Conservation (phyloP, 1,139 yeast species). For the Eremothecium sinecaudum region DNA sequence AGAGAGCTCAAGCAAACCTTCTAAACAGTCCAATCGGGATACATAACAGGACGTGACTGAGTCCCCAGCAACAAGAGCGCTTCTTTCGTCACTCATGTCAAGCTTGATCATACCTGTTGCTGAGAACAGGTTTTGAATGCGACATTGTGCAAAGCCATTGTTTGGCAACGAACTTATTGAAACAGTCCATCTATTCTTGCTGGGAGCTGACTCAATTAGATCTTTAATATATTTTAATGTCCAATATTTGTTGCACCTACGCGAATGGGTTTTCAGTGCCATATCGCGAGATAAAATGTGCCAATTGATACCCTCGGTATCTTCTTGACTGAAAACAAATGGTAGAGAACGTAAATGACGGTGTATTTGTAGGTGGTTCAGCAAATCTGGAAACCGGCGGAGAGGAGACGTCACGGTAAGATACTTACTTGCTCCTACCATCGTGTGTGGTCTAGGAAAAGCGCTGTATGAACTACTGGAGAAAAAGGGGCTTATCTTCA, state of each 20-base stretch:
- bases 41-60: constrained; percentile 33
- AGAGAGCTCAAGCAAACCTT: constrained; percentile 30
- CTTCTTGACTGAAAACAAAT: constrained; percentile 19
- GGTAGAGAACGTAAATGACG: constrained; percentile 28
- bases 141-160: constrained; percentile 35
- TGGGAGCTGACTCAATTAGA: constrained; percentile 10
- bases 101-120: constrained; percentile 26
- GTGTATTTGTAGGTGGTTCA: constrained; percentile 68
- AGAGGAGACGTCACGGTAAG: constrained; percentile 84
- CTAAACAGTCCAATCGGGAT: constrained; percentile 35
- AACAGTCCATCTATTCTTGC: constrained; percentile 26
- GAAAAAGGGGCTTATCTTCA: constrained; percentile 34
- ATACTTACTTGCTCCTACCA: constrained; percentile 56
- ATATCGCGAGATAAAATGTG: constrained; percentile 32
- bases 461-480: constrained; percentile 37
- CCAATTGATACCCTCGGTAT: constrained; percentile 24
- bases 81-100: constrained; percentile 15
- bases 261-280: constrained; percentile 28
- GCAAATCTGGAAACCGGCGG: constrained; percentile 72
- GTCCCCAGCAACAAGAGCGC: constrained; percentile 35
- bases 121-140: constrained; percentile 33
- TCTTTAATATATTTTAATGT: constrained; percentile 33
- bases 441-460: constrained; percentile 42
- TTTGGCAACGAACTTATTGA: constrained; percentile 35
- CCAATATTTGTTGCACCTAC: constrained; percentile 35